phyloP scores from a whole-genome alignment of 2,329 filamentous ascomycete species.

The Ophiocordyceps camponoti-saundersi region DNA sequence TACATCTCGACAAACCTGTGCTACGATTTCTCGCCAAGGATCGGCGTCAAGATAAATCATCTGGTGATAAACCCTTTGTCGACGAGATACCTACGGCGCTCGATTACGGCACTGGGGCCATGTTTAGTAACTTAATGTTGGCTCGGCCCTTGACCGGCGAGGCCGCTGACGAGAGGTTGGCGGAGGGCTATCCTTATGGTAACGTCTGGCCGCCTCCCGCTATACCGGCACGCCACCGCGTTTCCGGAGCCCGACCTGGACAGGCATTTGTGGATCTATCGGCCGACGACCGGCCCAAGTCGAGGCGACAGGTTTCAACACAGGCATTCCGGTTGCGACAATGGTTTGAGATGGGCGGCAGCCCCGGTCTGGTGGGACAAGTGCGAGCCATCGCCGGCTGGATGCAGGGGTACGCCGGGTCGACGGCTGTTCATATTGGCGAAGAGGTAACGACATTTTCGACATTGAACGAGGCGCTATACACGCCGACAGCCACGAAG shows the following conservation, averaged over 20 bases:
- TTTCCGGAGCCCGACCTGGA: conserved; percentile 16
- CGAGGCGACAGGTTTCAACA: conserved; percentile 44
- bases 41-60: conserved; percentile 6
- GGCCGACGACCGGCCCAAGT: conserved; percentile 23
- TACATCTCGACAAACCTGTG: conserved; percentile 62
- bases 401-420: conserved; percentile 5
- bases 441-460: conserved; percentile 45
- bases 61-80: conserved; percentile 22
- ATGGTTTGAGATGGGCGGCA: conserved; percentile 51
- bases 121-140: conserved; percentile 53
- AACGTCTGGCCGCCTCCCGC: conserved; percentile 60
- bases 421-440: conserved; percentile 29
- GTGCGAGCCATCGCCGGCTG: conserved; percentile 8
- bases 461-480: conserved; percentile 57
- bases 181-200: conserved; percentile 23
- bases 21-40: conserved; percentile 30
- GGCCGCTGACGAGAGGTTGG: conserved; percentile 13
- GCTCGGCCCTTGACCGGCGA: conserved; percentile 30
- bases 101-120: conserved; percentile 24
- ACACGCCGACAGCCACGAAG: conserved; percentile 63
- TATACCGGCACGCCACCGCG: conserved; percentile 46
- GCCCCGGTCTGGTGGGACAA: conserved; percentile 13
- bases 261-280: conserved; percentile 9
- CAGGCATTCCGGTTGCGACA: conserved; percentile 56
- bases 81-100: conserved; percentile 36